phyloP scores from a whole-genome alignment of 2,329 filamentous ascomycete species.

The Diaporthe capsici region DNA sequence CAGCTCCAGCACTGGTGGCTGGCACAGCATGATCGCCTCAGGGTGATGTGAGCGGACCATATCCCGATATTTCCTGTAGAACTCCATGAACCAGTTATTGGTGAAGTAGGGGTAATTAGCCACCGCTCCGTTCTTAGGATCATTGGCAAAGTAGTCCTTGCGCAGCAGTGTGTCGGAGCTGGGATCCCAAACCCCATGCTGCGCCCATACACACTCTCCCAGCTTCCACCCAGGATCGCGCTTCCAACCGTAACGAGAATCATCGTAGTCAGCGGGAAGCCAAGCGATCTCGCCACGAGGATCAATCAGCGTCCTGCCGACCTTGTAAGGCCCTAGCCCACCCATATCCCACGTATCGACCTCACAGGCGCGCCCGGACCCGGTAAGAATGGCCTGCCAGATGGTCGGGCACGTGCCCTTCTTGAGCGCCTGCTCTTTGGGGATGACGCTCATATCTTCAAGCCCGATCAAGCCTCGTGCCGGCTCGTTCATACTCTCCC shows the following conservation, averaged over 20 bases:
- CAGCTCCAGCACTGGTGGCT: conserved; percentile 92
- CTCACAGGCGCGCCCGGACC: conserved; percentile 92
- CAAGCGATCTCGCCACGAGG: conserved; percentile 89
- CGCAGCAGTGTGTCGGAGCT: conserved; percentile 80
- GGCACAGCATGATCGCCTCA: conserved; percentile 88
- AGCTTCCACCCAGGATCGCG: conserved; percentile 90
- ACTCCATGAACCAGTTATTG: conserved; percentile 91
- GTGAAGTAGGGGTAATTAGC: conserved; percentile 90
- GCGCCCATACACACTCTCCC: conserved; percentile 96
- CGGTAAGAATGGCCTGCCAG: conserved; percentile 93
- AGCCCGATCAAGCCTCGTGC: conserved; percentile 90
- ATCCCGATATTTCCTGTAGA: conserved; percentile 82
- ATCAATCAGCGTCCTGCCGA: conserved; percentile 85
- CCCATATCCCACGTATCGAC: conserved; percentile 95
- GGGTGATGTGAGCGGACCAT: conserved; percentile 83
- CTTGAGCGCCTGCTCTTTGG: conserved; percentile 88
- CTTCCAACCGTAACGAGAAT: conserved; percentile 90
- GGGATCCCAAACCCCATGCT: conserved; percentile 96
- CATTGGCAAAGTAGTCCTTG: conserved; percentile 90
- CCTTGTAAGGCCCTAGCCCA: conserved; percentile 91
- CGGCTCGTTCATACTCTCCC: conserved; percentile 97
- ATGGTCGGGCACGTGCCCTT: conserved; percentile 94
- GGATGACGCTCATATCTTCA: conserved; percentile 84
- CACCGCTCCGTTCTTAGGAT: conserved; percentile 79
- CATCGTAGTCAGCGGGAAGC: conserved; percentile 86